Conservation (phyloP, 495 filamentous ascomycete genomes). For the Aspergillus biplanus region DNA sequence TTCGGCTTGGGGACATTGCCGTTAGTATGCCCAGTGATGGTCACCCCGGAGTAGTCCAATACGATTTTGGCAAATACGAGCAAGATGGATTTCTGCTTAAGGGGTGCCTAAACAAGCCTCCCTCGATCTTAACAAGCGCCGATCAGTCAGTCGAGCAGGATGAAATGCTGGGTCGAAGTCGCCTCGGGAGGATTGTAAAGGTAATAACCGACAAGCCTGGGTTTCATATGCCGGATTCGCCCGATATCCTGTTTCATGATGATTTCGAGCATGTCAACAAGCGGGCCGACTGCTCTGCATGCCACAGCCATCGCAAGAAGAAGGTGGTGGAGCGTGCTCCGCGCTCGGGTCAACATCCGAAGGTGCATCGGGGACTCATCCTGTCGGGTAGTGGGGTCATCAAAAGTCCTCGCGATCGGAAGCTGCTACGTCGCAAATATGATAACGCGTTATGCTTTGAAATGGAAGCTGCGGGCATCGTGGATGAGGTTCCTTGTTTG, state of each 20-base stretch:
- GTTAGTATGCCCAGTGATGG: conserved; percentile 1
- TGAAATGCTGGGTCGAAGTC: conserved; percentile 6
- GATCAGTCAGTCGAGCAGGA: conserved; percentile 5
- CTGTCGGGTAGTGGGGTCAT: conserved; percentile 1
- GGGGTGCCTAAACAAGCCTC: conserved; percentile 5
- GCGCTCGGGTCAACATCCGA: not conserved
- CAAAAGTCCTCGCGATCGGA: not conserved
- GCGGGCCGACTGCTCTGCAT: not conserved
- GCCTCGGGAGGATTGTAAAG: not conserved
- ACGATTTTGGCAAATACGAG: conserved; percentile 10
- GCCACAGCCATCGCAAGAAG: not conserved
- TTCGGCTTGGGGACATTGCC: conserved; percentile 10
- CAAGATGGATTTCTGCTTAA: not conserved
- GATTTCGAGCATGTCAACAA: conserved; percentile 1
- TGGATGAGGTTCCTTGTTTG: conserved; percentile 24
- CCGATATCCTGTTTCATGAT: not conserved
- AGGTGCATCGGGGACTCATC: conserved; percentile 6
- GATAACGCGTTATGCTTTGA: conserved; percentile 26
- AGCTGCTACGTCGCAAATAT: not conserved
- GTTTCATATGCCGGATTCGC: not conserved
- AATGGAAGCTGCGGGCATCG: conserved; percentile 6
- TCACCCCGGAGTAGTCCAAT: conserved; percentile 2
- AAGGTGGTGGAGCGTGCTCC: not conserved
- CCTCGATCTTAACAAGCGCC: conserved; percentile 4
- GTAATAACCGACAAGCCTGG: not conserved